Evolutionary conservation across 108 stramenopile species (phyloP).

Genomic region (Cyclotella atomus): DNA sequence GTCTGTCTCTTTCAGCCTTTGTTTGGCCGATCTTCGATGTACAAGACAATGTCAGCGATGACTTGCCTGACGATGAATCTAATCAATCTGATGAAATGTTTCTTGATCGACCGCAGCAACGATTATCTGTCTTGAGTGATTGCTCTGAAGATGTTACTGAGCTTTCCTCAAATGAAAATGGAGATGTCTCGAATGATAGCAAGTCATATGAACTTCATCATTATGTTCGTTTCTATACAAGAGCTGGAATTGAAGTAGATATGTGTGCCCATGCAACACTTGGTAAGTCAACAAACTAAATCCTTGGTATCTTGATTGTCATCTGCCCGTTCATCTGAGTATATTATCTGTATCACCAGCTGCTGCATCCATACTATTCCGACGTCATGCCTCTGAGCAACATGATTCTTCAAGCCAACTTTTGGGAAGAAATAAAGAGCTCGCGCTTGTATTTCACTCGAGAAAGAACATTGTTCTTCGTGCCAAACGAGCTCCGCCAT

Average conservation of each 20-base stretch:
- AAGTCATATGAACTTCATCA: conserved; percentile 43
- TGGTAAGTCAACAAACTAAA: conserved; percentile 26
- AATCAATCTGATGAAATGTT: conserved; percentile 9
- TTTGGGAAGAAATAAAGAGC: conserved; percentile 11
- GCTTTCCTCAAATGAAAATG: neutral
- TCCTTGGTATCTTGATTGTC: conserved; percentile 48
- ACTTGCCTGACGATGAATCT: neutral
- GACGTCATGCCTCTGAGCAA: conserved; percentile 3
- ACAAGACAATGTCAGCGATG: neutral
- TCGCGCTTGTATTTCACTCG: conserved; percentile 10
- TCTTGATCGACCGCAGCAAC: neutral
- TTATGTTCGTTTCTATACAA: conserved; percentile 79
- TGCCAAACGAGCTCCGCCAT: conserved; percentile 16
- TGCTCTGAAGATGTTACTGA: neutral
- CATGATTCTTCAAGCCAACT: conserved; percentile 2
- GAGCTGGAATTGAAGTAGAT: conserved; percentile 80
- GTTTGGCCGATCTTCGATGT: conserved; percentile 8
- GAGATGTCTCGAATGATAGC: neutral
- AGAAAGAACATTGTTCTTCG: conserved; percentile 17
- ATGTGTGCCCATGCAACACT: conserved; percentile 63
- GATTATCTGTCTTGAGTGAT: neutral
- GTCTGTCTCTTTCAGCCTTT: neutral
- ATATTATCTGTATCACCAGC: neutral
- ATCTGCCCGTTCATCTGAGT: neutral
- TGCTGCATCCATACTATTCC: conserved; percentile 19